Percentiles rank a stretch among this genome's conserved stretches.
Evolutionary conservation across 257 asterid genomes (phyloP).

Genomic region (Fraxinus americana): DNA sequence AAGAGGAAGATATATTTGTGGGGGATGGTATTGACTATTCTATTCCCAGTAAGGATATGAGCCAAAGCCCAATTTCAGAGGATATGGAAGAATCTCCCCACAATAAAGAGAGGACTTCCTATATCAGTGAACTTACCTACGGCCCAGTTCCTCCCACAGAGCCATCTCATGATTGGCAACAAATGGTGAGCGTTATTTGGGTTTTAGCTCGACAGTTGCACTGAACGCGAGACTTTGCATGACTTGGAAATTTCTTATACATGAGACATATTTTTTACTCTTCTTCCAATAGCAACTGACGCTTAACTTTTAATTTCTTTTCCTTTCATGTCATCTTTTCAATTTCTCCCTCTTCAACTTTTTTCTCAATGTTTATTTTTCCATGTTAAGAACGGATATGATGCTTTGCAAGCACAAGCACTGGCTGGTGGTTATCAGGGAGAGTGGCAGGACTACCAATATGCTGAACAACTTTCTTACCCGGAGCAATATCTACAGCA

Average conservation of each 20-base stretch:
- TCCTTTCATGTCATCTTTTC: neutral
- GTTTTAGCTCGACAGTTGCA: neutral
- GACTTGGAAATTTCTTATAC: neutral
- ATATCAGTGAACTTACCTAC: slow-evolving; percentile 79
- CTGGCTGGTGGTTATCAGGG: slow-evolving; percentile 73
- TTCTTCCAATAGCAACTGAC: neutral
- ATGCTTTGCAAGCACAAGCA: slow-evolving; percentile 75
- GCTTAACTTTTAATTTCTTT: neutral
- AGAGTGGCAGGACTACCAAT: slow-evolving; percentile 96
- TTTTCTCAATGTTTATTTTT: slow-evolving; percentile 16
- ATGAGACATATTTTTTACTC: neutral
- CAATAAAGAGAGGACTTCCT: slow-evolving; percentile 68
- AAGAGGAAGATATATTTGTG: slow-evolving; percentile 89
- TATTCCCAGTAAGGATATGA: slow-evolving; percentile 82
- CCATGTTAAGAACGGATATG: slow-evolving; percentile 67
- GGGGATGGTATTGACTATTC: slow-evolving; percentile 91
- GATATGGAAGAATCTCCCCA: slow-evolving; percentile 99
- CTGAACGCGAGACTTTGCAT: neutral
- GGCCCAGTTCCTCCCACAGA: slow-evolving; percentile 96
- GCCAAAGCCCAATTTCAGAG: slow-evolving; percentile 93
- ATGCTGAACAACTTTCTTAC: slow-evolving; percentile 81
- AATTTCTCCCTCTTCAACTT: slow-evolving; percentile 1
- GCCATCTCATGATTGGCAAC: slow-evolving; percentile 81
- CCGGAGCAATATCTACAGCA: slow-evolving; percentile 91
- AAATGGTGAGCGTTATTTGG: slow-evolving; percentile 51